phyloP scores from a whole-genome alignment of 73 alveolate genomes.

The Paramecium bursaria region DNA sequence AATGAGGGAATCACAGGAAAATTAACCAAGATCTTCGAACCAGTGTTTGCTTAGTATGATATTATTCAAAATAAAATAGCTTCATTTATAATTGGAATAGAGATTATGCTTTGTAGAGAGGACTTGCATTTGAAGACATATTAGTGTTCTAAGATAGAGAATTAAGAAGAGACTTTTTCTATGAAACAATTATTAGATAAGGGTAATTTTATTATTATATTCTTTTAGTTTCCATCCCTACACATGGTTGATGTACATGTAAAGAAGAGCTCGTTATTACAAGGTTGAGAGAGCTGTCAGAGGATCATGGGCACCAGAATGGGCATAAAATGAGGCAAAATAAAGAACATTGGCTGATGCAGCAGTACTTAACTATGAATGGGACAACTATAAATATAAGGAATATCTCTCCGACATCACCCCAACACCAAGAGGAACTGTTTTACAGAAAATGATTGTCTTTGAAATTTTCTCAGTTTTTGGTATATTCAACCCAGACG shows the following conservation, averaged over 20 bases:
- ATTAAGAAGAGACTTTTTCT: slow-evolving; percentile 67
- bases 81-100: slow-evolving; percentile 66
- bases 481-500: slow-evolving; percentile 62
- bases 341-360: slow-evolving; percentile 66
- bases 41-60: slow-evolving; percentile 62
- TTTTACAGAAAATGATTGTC: slow-evolving; percentile 44
- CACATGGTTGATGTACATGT: slow-evolving; percentile 54
- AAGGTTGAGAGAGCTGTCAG: slow-evolving; percentile 72
- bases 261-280: slow-evolving; percentile 71
- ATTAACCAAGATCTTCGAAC: slow-evolving; percentile 58
- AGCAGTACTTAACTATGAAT: slow-evolving; percentile 52
- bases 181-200: slow-evolving; percentile 64
- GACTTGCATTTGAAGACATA: slow-evolving; percentile 66
- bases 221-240: slow-evolving; percentile 65
- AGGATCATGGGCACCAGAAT: slow-evolving; percentile 68
- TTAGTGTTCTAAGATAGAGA: slow-evolving; percentile 66
- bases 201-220: slow-evolving; percentile 22
- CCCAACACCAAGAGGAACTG: slow-evolving; percentile 67
- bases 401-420: slow-evolving; percentile 70
- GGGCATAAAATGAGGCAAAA: slow-evolving; percentile 66
- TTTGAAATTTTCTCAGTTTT: slow-evolving; percentile 55
- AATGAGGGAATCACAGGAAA: slow-evolving; percentile 54
- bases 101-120: slow-evolving; percentile 63
- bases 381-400: slow-evolving; percentile 66
- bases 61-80: not conserved